Conservation (phyloP, 1,139 yeast species). For the Meyerozyma sp. region DNA sequence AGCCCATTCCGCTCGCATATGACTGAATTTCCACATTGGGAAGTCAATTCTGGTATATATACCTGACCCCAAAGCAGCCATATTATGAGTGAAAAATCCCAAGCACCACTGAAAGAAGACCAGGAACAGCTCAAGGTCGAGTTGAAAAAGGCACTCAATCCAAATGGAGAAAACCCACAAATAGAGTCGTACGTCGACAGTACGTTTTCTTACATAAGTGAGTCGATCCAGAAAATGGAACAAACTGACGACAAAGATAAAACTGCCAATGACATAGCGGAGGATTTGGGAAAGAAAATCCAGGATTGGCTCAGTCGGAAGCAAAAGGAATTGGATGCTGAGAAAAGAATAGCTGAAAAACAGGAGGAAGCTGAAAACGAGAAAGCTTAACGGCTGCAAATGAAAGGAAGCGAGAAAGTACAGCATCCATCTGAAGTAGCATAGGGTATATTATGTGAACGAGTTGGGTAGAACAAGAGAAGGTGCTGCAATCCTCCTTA, state of each 20-base stretch:
- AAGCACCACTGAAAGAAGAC: background rate
- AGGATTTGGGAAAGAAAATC: constrained; percentile 27
- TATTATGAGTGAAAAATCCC: background rate
- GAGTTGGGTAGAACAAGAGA: too few relatives aligned
- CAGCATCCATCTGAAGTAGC: too few relatives aligned
- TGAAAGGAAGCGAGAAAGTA: too few relatives aligned
- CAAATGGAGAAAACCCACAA: constrained; percentile 23
- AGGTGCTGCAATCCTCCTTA: too few relatives aligned
- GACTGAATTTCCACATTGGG: background rate
- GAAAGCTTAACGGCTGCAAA: background rate
- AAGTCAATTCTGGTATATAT: background rate
- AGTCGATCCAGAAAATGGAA: constrained; percentile 25
- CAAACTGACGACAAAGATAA: constrained; percentile 26
- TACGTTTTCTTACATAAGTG: constrained; percentile 25
- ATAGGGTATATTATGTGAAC: too few relatives aligned
- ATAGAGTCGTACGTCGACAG: constrained; percentile 25
- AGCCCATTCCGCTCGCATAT: background rate
- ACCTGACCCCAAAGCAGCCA: background rate
- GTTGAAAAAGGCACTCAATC: constrained; percentile 17
- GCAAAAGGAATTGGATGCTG: constrained; percentile 6
- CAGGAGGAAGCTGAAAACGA: too few relatives aligned
- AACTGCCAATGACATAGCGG: constrained; percentile 34
- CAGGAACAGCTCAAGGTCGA: background rate
- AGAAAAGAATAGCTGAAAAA: background rate
- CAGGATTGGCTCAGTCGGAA: constrained; percentile 24